phyloP scores from a whole-genome alignment of 176 grass and related monocot species.

The Hyparrhenia diplandra region DNA sequence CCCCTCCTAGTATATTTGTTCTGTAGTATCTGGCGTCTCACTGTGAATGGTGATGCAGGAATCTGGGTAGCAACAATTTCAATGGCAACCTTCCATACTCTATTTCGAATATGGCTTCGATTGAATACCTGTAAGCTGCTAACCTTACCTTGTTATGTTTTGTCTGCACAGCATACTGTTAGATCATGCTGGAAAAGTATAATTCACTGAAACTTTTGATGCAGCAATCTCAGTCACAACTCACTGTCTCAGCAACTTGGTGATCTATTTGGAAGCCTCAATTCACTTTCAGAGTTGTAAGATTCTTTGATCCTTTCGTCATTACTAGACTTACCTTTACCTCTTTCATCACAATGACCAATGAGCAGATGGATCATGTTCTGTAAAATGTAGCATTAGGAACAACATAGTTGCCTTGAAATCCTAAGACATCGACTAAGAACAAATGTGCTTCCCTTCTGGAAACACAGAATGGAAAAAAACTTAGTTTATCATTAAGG shows the following conservation, averaged over 20 bases:
- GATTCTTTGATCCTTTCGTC: constrained; percentile 30
- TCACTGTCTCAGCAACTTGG: constrained; percentile 59
- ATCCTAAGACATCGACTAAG: background rate
- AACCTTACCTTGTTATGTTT: background rate
- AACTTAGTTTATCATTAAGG: background rate
- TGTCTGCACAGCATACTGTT: constrained; percentile 15
- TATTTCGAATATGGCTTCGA: constrained; percentile 61
- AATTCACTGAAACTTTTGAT: constrained; percentile 17
- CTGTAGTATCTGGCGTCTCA: constrained; percentile 8
- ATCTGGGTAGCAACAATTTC: constrained; percentile 85
- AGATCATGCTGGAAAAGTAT: constrained; percentile 12
- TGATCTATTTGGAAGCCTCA: constrained; percentile 69
- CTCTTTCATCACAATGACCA: background rate
- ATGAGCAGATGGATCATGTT: background rate
- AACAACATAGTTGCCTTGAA: background rate
- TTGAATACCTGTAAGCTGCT: constrained; percentile 82
- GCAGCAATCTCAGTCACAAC: constrained; percentile 92
- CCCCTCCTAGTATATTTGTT: constrained; percentile 18
- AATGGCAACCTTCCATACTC: constrained; percentile 84
- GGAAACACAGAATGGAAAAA: background rate
- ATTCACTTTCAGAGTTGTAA: constrained; percentile 79
- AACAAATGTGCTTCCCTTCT: background rate
- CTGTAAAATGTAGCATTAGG: background rate
- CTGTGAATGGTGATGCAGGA: constrained; percentile 46
- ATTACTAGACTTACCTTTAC: background rate